Conservation (phyloP, 306 rosid species). For the Mucuna pruriens region DNA sequence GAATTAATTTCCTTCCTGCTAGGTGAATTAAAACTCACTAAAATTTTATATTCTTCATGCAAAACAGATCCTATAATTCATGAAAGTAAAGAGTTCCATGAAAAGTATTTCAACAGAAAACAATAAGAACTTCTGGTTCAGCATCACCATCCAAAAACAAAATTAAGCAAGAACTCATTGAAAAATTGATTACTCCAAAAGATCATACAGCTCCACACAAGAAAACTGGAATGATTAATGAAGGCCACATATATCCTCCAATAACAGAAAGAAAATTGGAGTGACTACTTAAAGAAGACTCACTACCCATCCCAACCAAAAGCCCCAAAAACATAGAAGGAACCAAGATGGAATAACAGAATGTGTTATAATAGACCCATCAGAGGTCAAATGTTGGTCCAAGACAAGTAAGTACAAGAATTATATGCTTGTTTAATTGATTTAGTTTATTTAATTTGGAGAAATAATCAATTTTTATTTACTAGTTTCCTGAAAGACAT, state of each 20-base stretch:
- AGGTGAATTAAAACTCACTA: conserved; percentile 30
- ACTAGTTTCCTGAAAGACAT: neutral
- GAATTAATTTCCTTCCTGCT: neutral
- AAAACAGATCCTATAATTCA: conserved; percentile 52
- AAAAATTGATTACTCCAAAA: neutral
- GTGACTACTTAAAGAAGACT: conserved; percentile 27
- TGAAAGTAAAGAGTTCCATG: no score
- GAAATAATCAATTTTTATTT: neutral
- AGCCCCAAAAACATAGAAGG: conserved; percentile 18
- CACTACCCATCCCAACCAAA: conserved; percentile 30
- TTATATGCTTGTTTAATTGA: neutral
- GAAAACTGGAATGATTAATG: conserved; percentile 20
- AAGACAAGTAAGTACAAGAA: conserved; percentile 37
- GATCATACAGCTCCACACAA: neutral
- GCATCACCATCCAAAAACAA: conserved; percentile 15
- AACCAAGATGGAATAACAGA: neutral
- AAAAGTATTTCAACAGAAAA: conserved; percentile 35
- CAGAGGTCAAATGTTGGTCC: conserved; percentile 32
- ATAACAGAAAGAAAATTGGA: conserved; percentile 39
- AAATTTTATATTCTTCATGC: conserved; percentile 35
- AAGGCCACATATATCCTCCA: conserved; percentile 39
- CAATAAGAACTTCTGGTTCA: neutral
- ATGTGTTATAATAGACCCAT: neutral
- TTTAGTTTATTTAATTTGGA: no score
- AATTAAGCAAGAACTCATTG: conserved; percentile 33